A percentile compares a stretch with the other conserved stretches of the same genome.
Evolutionary conservation across 441 rosid species (phyloP).

Genomic region (Populus hybrid): DNA sequence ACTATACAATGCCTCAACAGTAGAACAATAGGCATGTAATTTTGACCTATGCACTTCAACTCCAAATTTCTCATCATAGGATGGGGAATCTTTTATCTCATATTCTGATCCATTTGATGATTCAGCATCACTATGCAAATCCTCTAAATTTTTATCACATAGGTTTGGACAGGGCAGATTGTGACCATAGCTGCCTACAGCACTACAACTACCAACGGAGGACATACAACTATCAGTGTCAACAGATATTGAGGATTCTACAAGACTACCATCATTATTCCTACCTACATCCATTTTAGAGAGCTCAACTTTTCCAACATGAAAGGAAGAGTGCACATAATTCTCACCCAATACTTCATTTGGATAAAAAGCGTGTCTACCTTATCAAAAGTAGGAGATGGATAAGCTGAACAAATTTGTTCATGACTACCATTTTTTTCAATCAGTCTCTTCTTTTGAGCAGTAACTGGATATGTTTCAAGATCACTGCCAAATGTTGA

Average conservation of each 20-base stretch:
- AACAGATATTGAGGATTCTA: constrained; percentile 34
- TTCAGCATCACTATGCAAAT: constrained; percentile 61
- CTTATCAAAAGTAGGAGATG: constrained; percentile 18
- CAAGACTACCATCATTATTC: constrained; percentile 26
- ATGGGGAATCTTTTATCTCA: constrained; percentile 20
- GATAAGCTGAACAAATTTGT: not conserved
- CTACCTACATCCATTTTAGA: constrained; percentile 14
- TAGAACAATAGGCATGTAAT: constrained; percentile 43
- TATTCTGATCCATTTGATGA: constrained; percentile 36
- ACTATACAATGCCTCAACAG: constrained; percentile 47
- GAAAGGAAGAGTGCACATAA: constrained; percentile 23
- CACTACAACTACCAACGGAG: constrained; percentile 85
- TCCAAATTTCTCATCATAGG: constrained; percentile 28
- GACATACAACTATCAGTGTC: constrained; percentile 45
- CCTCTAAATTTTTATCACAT: constrained; percentile 29
- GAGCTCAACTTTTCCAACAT: constrained; percentile 20
- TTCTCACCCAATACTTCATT: constrained; percentile 24
- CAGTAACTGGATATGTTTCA: constrained; percentile 1
- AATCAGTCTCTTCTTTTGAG: constrained; percentile 18
- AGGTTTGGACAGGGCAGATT: not conserved
- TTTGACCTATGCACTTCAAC: constrained; percentile 50
- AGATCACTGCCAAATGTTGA: constrained; percentile 8
- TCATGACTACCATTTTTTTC: constrained; percentile 7
- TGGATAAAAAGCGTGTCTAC: constrained; percentile 24
- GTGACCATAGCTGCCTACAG: constrained; percentile 29